These are phyloP conservation scores for Ophiostoma quercus DNA, from an alignment of 2,329 filamentous ascomycete species.

Conservation along the genomic window DNA sequence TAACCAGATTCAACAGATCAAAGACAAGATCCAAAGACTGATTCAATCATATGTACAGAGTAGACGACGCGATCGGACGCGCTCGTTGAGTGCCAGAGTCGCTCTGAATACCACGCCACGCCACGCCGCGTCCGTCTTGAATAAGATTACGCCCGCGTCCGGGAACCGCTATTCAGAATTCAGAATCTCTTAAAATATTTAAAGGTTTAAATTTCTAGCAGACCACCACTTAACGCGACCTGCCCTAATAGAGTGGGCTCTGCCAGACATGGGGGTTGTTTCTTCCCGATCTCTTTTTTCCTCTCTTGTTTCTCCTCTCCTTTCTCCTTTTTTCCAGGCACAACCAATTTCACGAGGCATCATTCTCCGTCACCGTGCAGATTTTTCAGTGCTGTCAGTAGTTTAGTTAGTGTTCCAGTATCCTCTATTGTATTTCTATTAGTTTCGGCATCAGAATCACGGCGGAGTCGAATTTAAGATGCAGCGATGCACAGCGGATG, in stretches of 20 bases:
- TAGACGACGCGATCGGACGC: background rate
- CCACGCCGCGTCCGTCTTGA: background rate
- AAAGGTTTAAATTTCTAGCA: slow-evolving; percentile 10
- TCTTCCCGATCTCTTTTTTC: background rate
- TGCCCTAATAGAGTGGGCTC: slow-evolving; percentile 18
- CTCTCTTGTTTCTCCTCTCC: too few species aligned
- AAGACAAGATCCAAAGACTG: too few species aligned
- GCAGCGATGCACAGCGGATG: background rate
- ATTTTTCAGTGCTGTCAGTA: background rate
- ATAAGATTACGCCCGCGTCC: slow-evolving; percentile 10
- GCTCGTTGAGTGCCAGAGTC: too few species aligned
- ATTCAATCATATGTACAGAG: too few species aligned
- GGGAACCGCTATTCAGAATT: background rate
- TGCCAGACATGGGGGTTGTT: slow-evolving; percentile 16
- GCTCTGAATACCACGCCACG: background rate
- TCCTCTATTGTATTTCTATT: too few species aligned
- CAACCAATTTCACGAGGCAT: background rate
- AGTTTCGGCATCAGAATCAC: too few species aligned
- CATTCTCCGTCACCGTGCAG: slow-evolving; percentile 11
- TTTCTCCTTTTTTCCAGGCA: background rate
- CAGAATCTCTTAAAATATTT: too few species aligned
- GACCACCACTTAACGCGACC: background rate
- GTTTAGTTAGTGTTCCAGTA: background rate
- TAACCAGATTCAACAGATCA: too few species aligned
- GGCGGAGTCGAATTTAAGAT: background rate